These are phyloP conservation scores for Talaromyces sp. DNA, from an alignment of 2,329 filamentous ascomycete species.

Conservation along the genomic window DNA sequence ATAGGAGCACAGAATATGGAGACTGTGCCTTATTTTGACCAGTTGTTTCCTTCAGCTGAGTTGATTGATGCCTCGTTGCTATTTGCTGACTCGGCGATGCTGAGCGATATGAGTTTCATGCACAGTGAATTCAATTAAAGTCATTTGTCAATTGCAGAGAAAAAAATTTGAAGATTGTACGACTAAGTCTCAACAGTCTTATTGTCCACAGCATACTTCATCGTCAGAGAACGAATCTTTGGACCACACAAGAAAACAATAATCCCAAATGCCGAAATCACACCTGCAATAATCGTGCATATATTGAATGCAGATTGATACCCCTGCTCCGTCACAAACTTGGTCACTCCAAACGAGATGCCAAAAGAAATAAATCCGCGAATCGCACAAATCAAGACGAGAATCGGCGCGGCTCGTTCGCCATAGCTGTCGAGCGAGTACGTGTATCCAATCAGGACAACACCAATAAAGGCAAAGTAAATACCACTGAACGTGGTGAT, in stretches of 20 bases:
- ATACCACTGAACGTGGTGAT: background rate
- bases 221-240: background rate
- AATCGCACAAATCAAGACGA: background rate
- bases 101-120: background rate
- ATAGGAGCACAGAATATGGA: background rate
- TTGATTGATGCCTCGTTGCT: background rate
- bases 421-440: background rate
- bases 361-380: background rate
- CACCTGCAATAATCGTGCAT: background rate
- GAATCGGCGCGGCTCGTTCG: background rate
- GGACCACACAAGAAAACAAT: background rate
- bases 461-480: background rate
- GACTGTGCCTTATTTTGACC: background rate
- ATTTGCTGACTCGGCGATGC: background rate
- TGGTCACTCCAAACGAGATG: background rate
- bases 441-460: background rate
- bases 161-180: background rate
- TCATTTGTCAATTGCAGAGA: background rate
- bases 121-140: background rate
- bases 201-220: background rate
- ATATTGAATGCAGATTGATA: background rate
- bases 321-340: background rate
- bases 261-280: background rate
- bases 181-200: background rate
- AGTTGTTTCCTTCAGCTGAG: background rate